These are phyloP conservation scores for Elsinoe fawcettii DNA, from an alignment of 2,329 filamentous ascomycete species.

Conservation along the genomic window DNA sequence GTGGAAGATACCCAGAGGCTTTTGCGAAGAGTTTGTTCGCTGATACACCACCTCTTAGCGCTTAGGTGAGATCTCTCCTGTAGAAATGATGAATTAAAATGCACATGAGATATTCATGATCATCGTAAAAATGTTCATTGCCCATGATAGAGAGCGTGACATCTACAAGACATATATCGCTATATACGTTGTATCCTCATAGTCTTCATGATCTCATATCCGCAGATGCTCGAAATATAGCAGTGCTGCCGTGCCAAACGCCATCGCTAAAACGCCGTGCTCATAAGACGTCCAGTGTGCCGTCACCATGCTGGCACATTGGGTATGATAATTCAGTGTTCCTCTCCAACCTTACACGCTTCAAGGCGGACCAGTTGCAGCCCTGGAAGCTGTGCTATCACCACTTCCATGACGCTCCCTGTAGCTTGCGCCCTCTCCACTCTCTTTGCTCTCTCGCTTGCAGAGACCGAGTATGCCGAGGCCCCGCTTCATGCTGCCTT, in stretches of 20 bases:
- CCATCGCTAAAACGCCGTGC: conserved; percentile 1
- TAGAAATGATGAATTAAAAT: neutral
- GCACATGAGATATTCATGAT: neutral
- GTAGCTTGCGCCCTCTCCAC: conserved; percentile 13
- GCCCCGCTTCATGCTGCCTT: conserved; percentile 24
- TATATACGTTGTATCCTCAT: neutral
- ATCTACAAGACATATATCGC: neutral
- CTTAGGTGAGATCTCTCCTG: neutral
- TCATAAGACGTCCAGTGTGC: neutral
- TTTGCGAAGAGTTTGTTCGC: conserved; percentile 31
- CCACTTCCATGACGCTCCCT: conserved; percentile 12
- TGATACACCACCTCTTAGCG: conserved; percentile 31
- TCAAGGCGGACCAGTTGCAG: neutral
- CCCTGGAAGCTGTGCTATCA: neutral
- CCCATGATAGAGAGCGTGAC: neutral
- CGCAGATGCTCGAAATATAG: neutral
- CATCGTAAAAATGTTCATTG: neutral
- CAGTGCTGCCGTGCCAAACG: neutral
- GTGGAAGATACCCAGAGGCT: conserved; percentile 34
- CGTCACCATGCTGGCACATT: neutral
- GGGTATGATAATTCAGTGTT: neutral
- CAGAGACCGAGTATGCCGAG: conserved; percentile 27
- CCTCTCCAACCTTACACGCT: neutral
- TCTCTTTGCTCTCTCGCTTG: conserved; percentile 21
- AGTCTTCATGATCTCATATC: neutral